phyloP scores from a whole-genome alignment of 257 asterid genomes.

The Misopates orontium region DNA sequence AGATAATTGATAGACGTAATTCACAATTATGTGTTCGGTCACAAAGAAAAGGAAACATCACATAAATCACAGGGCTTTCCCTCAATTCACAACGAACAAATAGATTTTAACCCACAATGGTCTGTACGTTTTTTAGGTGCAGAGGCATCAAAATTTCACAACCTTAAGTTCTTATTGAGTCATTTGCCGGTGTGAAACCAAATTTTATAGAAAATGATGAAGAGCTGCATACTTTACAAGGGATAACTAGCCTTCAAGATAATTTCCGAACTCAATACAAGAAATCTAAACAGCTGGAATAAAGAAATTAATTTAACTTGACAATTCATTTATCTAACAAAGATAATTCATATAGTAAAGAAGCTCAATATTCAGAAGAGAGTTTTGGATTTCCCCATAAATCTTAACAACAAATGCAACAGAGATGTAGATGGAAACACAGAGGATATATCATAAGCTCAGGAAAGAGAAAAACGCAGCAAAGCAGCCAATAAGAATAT shows the following conservation, averaged over 20 bases:
- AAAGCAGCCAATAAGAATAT: slow-evolving; percentile 14
- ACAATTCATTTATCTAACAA: slow-evolving; percentile 16
- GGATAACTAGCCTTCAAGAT: not conserved
- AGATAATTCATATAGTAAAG: not conserved
- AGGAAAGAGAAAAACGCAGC: not conserved
- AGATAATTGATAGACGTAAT: not conserved
- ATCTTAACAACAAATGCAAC: not conserved
- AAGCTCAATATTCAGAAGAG: slow-evolving; percentile 9
- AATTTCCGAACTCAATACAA: not conserved
- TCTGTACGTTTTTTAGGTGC: not conserved
- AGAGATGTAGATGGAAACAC: not conserved
- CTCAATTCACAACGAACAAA: no score
- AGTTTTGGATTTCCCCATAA: not conserved
- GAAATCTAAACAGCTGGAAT: slow-evolving; percentile 5
- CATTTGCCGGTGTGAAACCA: not conserved
- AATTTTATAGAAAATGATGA: not conserved
- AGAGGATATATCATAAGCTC: not conserved
- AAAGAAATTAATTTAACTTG: slow-evolving; percentile 6
- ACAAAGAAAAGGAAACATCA: no score
- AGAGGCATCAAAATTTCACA: not conserved
- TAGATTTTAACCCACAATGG: no score
- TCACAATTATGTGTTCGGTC: no score
- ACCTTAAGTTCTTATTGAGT: not conserved
- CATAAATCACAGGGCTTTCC: no score
- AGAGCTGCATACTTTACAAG: not conserved